Base-by-base conservation (phyloP, 177 flowering plant species). In the Vitis hybrid region DNA sequence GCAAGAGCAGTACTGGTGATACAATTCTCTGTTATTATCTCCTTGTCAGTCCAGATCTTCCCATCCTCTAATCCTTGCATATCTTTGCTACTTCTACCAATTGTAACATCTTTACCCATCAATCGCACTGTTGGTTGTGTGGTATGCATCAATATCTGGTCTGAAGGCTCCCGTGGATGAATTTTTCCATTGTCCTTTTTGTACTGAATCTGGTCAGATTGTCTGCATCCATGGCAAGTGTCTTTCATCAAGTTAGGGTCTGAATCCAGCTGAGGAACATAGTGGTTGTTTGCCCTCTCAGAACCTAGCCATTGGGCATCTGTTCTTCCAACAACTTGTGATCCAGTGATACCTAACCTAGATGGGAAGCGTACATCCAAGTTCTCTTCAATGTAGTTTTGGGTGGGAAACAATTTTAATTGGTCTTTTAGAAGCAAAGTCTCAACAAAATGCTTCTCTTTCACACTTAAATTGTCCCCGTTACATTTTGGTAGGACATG, bases 51-150 rank as follows among this genome's bases (percentile, higher is more conserved):
- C 84, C 87, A 83, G 64, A 80, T 68, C 39, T 71, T 78, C 54
- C 79, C 82, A 66, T 79, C 85, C 50, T 72, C 85, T 62, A 45
- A 70, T 66, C 70, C 76, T 55, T 68, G 72, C n/a, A 51, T 67
- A 18, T 73, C 77, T 67, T 63, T 67, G 56, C 64, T 77, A 74
- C 75, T 73, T 74, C 79, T 72, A 64, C 90, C 83, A 62, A 91
- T 70, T 18, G 83, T 66, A 64, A 91, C 89, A 82, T 87, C 84
- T 73, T 87, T 83, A 19, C 96, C 96, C 96, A 89, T 89, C 75
- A 91, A 69, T 70, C 91, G 82, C 88, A 91, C 73, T 15, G 91
- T 87, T 66, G 85, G 80, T 60, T 72, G 86, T 13, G 65, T 51
- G 45, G 67, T 13, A 63, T 69, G 79, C 49, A 14, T 72, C 10